Evolutionary conservation across 345 rosid species (phyloP).

Genomic region (Noccaea bulbosa): DNA sequence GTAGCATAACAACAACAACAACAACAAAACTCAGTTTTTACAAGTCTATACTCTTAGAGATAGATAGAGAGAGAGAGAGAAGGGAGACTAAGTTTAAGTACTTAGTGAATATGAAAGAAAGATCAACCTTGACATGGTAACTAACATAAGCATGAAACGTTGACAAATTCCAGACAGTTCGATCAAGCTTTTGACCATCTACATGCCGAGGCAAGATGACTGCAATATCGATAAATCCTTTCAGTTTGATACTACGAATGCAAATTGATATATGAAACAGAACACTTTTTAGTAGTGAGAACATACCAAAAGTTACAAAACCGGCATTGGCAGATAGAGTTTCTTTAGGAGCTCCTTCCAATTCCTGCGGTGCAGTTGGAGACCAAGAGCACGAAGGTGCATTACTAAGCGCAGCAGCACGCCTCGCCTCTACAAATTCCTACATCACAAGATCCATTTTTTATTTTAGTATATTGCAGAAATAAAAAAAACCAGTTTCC

Average conservation of each 20-base stretch:
- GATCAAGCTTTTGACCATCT: constrained; percentile 85
- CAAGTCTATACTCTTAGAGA: background rate
- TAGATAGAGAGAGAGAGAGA: constrained; percentile 19
- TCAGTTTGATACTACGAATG: background rate
- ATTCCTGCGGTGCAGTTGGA: constrained; percentile 67
- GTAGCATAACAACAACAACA: background rate
- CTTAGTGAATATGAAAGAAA: constrained; percentile 24
- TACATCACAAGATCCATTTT: constrained; percentile 36
- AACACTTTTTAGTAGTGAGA: constrained; percentile 5
- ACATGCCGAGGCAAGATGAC: constrained; percentile 90
- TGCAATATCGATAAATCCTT: constrained; percentile 44
- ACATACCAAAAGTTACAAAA: constrained; percentile 91
- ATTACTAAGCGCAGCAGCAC: constrained; percentile 71
- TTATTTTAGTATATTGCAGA: background rate
- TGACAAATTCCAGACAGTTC: constrained; percentile 85
- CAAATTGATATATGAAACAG: background rate
- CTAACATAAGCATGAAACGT: constrained; percentile 96
- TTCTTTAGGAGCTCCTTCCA: constrained; percentile 73
- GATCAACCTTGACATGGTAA: constrained; percentile 88
- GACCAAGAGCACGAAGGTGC: constrained; percentile 95
- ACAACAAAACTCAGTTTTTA: background rate
- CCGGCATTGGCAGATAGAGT: constrained; percentile 89
- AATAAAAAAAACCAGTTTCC: background rate
- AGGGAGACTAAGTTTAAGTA: background rate
- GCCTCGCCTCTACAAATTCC: constrained; percentile 96